phyloP scores from a whole-genome alignment of 805 yeast species.

The Saccharomycopsis babjevae region DNA sequence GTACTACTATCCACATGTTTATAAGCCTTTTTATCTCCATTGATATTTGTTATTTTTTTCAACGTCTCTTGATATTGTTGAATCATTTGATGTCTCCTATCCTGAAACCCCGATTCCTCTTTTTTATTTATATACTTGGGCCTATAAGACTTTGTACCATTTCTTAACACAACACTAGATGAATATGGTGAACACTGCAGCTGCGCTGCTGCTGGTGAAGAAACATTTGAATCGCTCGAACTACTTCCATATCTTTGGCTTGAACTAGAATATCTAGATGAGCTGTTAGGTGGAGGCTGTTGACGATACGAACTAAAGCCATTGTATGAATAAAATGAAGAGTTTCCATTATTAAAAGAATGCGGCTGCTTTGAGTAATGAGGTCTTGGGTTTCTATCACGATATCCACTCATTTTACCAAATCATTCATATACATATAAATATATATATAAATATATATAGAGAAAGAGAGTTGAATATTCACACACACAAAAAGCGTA shows the following conservation, averaged over 20 bases:
- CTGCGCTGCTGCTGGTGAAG: neutral
- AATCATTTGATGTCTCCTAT: neutral
- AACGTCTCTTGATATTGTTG: neutral
- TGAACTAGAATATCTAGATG: neutral
- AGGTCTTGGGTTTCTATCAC: neutral
- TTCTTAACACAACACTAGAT: neutral
- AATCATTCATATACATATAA: neutral
- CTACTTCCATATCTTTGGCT: neutral
- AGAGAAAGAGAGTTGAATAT: too few species aligned
- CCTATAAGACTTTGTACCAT: neutral
- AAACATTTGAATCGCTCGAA: neutral
- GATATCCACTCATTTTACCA: neutral
- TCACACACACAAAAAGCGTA: too few species aligned
- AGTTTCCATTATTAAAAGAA: neutral
- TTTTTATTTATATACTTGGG: neutral
- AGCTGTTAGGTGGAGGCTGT: neutral
- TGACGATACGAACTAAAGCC: neutral
- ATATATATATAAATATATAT: neutral
- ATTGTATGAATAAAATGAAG: neutral
- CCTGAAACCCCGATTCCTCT: neutral
- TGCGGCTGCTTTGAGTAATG: neutral
- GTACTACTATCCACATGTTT: neutral
- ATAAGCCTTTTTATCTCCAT: neutral
- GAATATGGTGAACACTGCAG: neutral
- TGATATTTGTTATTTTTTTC: neutral